A percentile compares a stretch with the other conserved stretches of the same genome.
Conservation (phyloP, 768 basidiomycete genomes). For the Rhodotorula graminis region DNA sequence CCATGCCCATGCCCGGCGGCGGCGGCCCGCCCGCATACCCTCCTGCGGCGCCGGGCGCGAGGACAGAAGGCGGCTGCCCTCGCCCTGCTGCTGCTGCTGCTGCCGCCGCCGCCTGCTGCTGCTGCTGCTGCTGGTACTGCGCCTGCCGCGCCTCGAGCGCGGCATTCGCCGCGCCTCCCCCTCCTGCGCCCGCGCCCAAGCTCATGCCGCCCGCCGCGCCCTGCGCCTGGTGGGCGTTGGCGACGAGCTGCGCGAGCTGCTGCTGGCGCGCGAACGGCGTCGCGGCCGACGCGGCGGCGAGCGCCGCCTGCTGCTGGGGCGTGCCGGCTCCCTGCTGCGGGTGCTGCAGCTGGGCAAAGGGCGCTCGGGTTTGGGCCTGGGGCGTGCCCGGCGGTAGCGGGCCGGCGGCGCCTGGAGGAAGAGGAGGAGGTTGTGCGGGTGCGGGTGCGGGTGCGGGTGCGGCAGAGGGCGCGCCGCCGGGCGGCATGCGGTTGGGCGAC, state of each 20-base stretch:
- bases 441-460: background rate
- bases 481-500: background rate
- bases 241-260: constrained; percentile 11
- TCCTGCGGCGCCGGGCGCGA: no score
- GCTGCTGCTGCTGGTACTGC: constrained; percentile 23
- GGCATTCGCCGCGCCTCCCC: background rate
- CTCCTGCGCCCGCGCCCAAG: background rate
- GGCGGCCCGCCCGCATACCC: no score
- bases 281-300: no score
- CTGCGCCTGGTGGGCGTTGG: background rate
- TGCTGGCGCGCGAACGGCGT: constrained; percentile 2
- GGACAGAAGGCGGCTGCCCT: no score
- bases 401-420: no score
- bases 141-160: constrained; percentile 12
- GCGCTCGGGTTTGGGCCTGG: no score
- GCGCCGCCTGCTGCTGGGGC: background rate
- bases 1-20: no score
- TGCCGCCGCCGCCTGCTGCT: background rate
- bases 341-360: no score
- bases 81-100: background rate
- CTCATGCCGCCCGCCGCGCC: no score
- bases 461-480: no score
- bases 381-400: no score
- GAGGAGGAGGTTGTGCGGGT: no score
- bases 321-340: background rate